These are phyloP conservation scores for Beta vulgaris DNA, from an alignment of 148 eudicot genomes.

Conservation along the genomic window DNA sequence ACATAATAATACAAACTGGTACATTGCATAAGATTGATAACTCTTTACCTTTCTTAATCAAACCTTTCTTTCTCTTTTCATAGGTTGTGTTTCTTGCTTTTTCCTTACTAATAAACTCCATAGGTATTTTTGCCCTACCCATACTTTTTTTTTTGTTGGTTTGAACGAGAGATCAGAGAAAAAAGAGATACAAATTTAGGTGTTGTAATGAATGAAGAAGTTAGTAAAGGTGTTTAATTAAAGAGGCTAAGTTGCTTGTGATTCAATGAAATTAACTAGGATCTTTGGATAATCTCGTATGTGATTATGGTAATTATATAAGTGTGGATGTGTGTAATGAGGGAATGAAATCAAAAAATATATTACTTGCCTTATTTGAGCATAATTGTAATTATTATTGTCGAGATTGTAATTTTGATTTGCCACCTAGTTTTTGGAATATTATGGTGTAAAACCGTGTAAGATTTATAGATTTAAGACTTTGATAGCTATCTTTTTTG, in stretches of 20 bases:
- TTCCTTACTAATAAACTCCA: slow-evolving; percentile 30
- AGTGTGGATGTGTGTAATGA: background rate
- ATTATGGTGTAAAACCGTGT: too few species aligned
- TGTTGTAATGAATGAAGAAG: background rate
- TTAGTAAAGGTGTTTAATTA: slow-evolving; percentile 9
- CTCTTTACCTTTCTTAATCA: slow-evolving; percentile 32
- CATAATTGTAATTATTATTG: background rate
- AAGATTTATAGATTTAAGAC: too few species aligned
- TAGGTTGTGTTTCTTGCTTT: slow-evolving; percentile 26
- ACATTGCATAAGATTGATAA: slow-evolving; percentile 33
- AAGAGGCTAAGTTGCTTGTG: background rate
- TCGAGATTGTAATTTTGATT: background rate
- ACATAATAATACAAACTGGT: slow-evolving; percentile 29
- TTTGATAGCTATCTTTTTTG: too few species aligned
- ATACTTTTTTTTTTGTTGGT: slow-evolving; percentile 6
- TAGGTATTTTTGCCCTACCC: slow-evolving; percentile 35
- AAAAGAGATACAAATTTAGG: too few species aligned
- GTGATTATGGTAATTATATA: background rate
- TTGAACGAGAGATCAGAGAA: too few species aligned
- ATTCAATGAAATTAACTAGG: background rate
- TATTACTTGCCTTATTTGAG: background rate
- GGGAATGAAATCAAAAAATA: background rate
- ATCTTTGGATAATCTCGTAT: too few species aligned
- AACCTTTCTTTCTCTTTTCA: slow-evolving; percentile 27
- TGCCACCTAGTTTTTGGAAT: too few species aligned